Percentiles rank a stretch among this genome's conserved stretches.
Conservation (phyloP, 495 filamentous ascomycete species). For the Chaetomium fimeti region DNA sequence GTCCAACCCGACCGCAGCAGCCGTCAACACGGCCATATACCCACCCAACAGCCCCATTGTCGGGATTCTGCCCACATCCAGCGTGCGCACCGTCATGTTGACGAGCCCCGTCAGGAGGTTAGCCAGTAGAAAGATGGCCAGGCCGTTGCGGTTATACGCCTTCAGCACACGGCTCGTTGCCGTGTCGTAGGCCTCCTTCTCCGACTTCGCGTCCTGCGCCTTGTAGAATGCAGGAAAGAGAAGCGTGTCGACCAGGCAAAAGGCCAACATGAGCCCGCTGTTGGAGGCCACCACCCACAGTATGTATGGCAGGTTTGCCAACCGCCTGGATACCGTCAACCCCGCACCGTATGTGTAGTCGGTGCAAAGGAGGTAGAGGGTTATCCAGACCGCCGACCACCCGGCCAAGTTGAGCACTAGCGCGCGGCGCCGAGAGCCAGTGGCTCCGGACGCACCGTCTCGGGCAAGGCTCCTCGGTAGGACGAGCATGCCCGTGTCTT, state of each 20-base stretch:
- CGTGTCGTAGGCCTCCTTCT: conserved; percentile 57
- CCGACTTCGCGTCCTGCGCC: conserved; percentile 47
- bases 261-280: conserved; percentile 70
- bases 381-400: conserved; percentile 64
- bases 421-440: conserved; percentile 44
- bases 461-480: conserved; percentile 59
- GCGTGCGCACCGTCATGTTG: conserved; percentile 79
- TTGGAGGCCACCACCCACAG: conserved; percentile 92
- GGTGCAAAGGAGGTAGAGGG: conserved; percentile 64
- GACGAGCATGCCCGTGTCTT: conserved; percentile 73
- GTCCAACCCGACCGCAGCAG: conserved; percentile 69
- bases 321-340: conserved; percentile 75
- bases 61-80: conserved; percentile 59
- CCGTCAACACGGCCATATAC: conserved; percentile 67
- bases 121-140: conserved; percentile 82
- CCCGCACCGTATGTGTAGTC: conserved; percentile 66
- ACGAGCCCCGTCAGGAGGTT: conserved; percentile 87
- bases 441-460: conserved; percentile 34
- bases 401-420: conserved; percentile 59
- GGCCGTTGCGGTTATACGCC: conserved; percentile 84
- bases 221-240: conserved; percentile 73
- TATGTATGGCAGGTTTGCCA: conserved; percentile 92
- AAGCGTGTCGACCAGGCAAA: conserved; percentile 70
- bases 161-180: conserved; percentile 75
- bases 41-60: conserved; percentile 72